phyloP scores from a whole-genome alignment of 441 rosid species.

The Gossypium davidsonii region DNA sequence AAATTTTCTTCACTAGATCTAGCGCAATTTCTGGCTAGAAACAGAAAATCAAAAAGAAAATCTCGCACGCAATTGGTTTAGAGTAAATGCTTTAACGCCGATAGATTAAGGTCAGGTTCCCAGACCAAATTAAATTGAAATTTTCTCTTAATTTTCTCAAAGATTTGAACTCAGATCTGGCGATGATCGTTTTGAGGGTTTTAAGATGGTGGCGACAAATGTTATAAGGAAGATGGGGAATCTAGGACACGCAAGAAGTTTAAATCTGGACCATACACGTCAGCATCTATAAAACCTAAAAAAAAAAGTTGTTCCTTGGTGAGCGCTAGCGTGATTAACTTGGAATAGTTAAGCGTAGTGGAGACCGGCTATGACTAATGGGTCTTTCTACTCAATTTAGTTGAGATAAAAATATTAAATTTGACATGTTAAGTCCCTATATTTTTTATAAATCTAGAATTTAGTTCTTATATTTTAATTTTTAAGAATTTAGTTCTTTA shows the following conservation, averaged over 20 bases:
- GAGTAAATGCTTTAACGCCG: conserved; percentile 19
- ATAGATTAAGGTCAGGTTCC: conserved; percentile 9
- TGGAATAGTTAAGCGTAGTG: neutral
- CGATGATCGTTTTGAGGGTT: neutral
- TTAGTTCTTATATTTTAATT: no score
- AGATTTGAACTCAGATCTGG: conserved; percentile 28
- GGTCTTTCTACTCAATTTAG: no score
- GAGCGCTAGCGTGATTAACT: conserved; percentile 17
- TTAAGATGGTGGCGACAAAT: neutral
- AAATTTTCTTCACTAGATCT: conserved; percentile 17
- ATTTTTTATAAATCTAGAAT: no score
- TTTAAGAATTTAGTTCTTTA: no score
- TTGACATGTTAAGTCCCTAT: no score
- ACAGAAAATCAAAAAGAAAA: neutral
- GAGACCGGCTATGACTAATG: neutral
- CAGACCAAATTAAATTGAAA: neutral
- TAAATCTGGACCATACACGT: conserved; percentile 82
- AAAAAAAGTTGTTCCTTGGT: neutral
- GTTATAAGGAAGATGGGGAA: conserved; percentile 22
- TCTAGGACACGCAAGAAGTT: conserved; percentile 18
- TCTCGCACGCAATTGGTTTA: conserved; percentile 16
- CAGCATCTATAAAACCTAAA: conserved; percentile 36
- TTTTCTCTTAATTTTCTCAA: conserved; percentile 1
- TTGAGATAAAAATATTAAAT: no score
- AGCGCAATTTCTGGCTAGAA: neutral